Conservation (phyloP, 176 grass and related monocot species). For the Neostapfia colusana region DNA sequence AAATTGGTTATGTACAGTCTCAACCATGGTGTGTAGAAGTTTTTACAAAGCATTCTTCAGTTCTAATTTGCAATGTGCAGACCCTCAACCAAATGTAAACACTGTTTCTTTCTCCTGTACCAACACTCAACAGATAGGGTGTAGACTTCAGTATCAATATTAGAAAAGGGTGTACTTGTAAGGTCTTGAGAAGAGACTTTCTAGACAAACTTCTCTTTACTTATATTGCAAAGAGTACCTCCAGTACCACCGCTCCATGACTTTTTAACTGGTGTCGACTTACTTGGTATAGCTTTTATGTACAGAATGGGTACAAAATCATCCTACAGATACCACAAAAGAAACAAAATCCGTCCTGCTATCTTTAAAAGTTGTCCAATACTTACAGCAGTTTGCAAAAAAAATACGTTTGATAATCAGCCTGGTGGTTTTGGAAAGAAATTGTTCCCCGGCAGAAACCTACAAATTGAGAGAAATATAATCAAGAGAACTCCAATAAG, state of each 20-base stretch:
- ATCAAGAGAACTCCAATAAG: neutral
- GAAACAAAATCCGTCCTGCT: conserved; percentile 8
- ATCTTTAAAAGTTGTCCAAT: conserved; percentile 26
- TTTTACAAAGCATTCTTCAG: neutral
- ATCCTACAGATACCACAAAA: neutral
- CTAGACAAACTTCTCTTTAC: too few species aligned
- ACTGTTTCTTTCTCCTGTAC: neutral
- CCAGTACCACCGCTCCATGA: too few species aligned
- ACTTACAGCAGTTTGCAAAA: conserved; percentile 19
- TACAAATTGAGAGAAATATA: conserved; percentile 35
- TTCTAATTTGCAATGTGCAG: conserved; percentile 6
- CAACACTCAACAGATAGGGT: neutral
- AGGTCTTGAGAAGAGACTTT: too few species aligned
- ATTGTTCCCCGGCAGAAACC: conserved; percentile 66
- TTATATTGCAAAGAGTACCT: too few species aligned
- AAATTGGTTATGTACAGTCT: neutral
- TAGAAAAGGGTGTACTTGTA: neutral
- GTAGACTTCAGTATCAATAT: neutral
- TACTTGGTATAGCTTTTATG: conserved; percentile 10
- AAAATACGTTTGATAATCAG: conserved; percentile 21
- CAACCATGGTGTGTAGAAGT: neutral
- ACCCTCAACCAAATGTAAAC: neutral
- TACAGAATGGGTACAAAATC: conserved; percentile 32
- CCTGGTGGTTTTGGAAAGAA: conserved; percentile 27
- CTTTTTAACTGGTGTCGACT: neutral